Evolutionary conservation across 495 filamentous ascomycete genomes (phyloP).

Genomic region (Xylaria cubensis): DNA sequence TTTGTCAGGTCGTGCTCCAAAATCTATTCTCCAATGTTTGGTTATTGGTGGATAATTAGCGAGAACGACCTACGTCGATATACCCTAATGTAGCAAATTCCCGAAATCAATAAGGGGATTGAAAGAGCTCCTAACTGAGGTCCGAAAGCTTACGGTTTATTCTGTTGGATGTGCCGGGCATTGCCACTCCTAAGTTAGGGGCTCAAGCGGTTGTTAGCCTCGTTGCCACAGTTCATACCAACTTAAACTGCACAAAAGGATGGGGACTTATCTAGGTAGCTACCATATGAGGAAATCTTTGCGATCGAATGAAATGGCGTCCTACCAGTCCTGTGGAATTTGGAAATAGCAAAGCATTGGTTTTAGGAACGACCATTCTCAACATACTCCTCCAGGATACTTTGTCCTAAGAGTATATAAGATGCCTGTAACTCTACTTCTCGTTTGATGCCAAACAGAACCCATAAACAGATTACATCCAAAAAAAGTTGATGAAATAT

Average conservation of each 20-base stretch:
- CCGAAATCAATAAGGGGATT: not conserved
- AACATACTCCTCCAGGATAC: too few species aligned
- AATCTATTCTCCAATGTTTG: not conserved
- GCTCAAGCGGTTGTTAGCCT: not conserved
- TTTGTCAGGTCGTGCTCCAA: not conserved
- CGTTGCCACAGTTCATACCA: not conserved
- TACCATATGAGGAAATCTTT: not conserved
- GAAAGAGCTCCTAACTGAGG: not conserved
- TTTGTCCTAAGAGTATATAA: too few species aligned
- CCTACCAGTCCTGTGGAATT: not conserved
- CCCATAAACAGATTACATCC: too few species aligned
- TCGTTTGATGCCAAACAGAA: too few species aligned
- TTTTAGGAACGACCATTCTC: too few species aligned
- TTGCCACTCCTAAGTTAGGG: not conserved
- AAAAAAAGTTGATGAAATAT: too few species aligned
- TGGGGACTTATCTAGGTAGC: not conserved
- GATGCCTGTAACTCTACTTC: too few species aligned
- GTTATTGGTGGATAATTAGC: not conserved
- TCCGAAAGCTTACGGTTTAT: not conserved
- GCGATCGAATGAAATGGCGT: not conserved
- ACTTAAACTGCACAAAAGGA: not conserved
- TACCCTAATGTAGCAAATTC: not conserved
- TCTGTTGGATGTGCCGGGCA: not conserved
- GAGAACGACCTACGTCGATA: not conserved
- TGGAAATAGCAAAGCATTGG: not conserved